phyloP scores from a whole-genome alignment of 768 basidiomycete genomes.

The Naematelia encephala region DNA sequence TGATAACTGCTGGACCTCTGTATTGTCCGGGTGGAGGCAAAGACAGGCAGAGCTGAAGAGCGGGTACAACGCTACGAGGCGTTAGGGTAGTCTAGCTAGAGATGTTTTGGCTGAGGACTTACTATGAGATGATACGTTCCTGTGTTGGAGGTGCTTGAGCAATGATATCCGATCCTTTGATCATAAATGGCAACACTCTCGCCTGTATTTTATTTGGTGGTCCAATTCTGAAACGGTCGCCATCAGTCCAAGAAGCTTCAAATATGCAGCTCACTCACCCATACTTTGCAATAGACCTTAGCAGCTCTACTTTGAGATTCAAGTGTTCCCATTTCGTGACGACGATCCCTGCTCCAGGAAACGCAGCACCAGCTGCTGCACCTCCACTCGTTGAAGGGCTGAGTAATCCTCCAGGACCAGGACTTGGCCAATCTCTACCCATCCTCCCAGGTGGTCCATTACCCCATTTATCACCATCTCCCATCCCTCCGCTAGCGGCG shows the following conservation, averaged over 20 bases:
- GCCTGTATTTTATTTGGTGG: constrained; percentile 99
- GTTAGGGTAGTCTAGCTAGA: constrained; percentile 8
- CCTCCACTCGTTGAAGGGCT: constrained; percentile 11
- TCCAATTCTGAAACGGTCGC: constrained; percentile 64
- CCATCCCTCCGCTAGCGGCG: constrained; percentile 7
- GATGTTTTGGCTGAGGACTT: constrained; percentile 57
- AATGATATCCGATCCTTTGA: constrained; percentile 88
- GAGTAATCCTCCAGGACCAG: constrained; percentile 10
- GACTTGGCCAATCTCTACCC: constrained; percentile 21
- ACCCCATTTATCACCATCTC: constrained; percentile 25
- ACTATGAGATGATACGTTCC: constrained; percentile 93
- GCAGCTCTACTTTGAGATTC: constrained; percentile 74
- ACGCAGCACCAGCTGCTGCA: constrained; percentile 20
- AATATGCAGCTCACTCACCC: constrained; percentile 81
- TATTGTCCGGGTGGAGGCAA: constrained; percentile 55
- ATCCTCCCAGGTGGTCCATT: background rate
- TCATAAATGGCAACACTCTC: constrained; percentile 88
- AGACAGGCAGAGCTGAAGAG: constrained; percentile 58
- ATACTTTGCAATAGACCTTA: constrained; percentile 85
- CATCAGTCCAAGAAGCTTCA: too few relatives aligned
- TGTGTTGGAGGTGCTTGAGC: constrained; percentile 98
- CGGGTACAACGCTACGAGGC: constrained; percentile 43
- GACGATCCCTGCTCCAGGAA: constrained; percentile 54
- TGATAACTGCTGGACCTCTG: constrained; percentile 79
- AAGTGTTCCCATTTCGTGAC: constrained; percentile 97